Percentiles rank a stretch among this genome's conserved stretches.
These are phyloP conservation scores for Termitomyces sp. DNA, from an alignment of 768 basidiomycete genomes.

Conservation along the genomic window DNA sequence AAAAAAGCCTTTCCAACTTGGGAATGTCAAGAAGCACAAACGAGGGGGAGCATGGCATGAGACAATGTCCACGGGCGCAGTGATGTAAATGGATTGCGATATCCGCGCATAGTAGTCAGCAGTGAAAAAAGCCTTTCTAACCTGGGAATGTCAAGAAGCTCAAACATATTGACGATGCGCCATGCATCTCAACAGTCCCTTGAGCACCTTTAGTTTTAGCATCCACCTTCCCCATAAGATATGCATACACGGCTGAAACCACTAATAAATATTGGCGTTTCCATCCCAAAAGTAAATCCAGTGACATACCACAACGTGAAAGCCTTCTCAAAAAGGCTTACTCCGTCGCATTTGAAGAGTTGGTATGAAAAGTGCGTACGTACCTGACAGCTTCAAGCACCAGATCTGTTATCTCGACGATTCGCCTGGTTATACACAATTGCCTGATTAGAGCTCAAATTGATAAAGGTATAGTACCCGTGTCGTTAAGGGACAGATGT, in stretches of 20 bases:
- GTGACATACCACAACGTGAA: conserved; percentile 31
- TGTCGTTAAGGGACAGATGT: conserved; percentile 26
- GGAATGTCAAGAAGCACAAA: too few relatives aligned
- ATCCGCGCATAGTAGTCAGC: too few relatives aligned
- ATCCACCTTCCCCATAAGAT: conserved; percentile 37
- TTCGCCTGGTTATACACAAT: conserved; percentile 32
- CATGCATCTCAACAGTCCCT: conserved; percentile 36
- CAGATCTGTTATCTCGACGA: conserved; percentile 25
- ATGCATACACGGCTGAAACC: conserved; percentile 29
- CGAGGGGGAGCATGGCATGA: conserved; percentile 39
- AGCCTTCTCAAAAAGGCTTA: conserved; percentile 25
- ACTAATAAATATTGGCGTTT: conserved; percentile 14
- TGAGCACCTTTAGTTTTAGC: conserved; percentile 38
- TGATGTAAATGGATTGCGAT: too few relatives aligned
- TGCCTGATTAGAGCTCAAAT: conserved; percentile 50
- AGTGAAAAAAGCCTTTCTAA: conserved; percentile 14
- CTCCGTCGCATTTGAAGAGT: not conserved
- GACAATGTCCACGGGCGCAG: conserved; percentile 43
- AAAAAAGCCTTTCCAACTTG: not conserved
- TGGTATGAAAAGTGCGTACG: conserved; percentile 15
- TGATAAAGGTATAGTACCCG: conserved; percentile 32
- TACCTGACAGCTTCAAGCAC: conserved; percentile 28
- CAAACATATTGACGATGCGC: conserved; percentile 33
- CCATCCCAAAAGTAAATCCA: not conserved
- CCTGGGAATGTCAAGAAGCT: conserved; percentile 37